Evolutionary conservation across 2,329 filamentous ascomycete genomes (phyloP).

Genomic region (Trichophyton verrucosum): DNA sequence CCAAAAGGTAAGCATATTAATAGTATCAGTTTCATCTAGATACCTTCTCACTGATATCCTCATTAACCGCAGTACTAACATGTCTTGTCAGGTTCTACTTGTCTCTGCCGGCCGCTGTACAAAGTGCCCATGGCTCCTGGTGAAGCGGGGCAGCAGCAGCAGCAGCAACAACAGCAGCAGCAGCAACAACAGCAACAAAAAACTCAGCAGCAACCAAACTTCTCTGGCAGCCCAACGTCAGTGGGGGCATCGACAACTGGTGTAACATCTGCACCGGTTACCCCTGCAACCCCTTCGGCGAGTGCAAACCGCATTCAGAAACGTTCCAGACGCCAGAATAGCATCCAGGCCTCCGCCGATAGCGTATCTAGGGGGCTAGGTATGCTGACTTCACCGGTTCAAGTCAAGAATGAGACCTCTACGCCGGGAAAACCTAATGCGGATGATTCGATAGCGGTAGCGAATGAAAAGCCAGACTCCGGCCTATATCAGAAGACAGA

Average conservation of each 20-base stretch:
- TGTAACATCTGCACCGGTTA: background rate
- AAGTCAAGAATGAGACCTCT: background rate
- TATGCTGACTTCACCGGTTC: background rate
- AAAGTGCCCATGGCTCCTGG: conserved; percentile 22
- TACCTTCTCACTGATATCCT: too few relatives aligned
- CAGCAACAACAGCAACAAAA: background rate
- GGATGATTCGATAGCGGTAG: background rate
- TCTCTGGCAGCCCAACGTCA: background rate
- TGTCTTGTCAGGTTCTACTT: conserved; percentile 26
- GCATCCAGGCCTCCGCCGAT: conserved; percentile 23
- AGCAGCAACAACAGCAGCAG: background rate
- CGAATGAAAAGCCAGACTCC: background rate
- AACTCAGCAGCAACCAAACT: background rate
- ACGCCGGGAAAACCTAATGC: background rate
- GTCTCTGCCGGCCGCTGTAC: conserved; percentile 32
- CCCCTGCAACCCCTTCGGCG: conserved; percentile 13
- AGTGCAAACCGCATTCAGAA: conserved; percentile 27
- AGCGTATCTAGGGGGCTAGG: conserved; percentile 25
- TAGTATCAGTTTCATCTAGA: background rate
- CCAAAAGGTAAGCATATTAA: conserved; percentile 27
- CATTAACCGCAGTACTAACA: conserved; percentile 2
- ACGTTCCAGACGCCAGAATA: conserved; percentile 22
- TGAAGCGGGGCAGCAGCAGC: conserved; percentile 14
- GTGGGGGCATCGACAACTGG: background rate
- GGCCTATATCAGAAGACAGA: background rate